Evolutionary conservation across 1,284 basidiomycete genomes (phyloP).

Genomic region (Moesziomyces parantarcticus): DNA sequence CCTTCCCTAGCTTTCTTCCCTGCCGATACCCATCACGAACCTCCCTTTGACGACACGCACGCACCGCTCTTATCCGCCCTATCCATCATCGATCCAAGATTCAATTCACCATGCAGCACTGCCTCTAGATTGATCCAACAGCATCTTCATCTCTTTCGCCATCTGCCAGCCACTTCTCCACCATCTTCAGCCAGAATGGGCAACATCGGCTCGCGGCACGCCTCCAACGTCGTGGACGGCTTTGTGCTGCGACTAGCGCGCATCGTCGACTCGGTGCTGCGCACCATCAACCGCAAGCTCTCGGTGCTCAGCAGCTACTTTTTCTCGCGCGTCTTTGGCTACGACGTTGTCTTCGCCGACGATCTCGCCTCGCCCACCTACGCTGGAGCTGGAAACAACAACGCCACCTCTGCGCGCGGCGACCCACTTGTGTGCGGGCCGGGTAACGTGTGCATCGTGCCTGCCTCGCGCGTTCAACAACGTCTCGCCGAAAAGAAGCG

Average conservation of each 20-base stretch:
- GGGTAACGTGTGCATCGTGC: conserved; percentile 38
- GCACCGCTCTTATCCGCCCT: no score
- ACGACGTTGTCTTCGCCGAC: conserved; percentile 30
- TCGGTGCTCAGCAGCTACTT: conserved; percentile 20
- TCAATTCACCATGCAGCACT: no score
- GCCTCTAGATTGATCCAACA: conserved; percentile 1
- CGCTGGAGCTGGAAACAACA: neutral
- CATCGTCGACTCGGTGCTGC: conserved; percentile 22
- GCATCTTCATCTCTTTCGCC: no score
- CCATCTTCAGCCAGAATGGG: conserved; percentile 17
- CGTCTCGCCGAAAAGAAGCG: conserved; percentile 27
- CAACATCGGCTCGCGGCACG: conserved; percentile 16
- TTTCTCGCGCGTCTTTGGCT: conserved; percentile 31
- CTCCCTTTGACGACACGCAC: no score
- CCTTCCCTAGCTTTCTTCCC: no score
- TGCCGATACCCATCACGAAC: no score
- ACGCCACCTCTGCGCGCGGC: neutral
- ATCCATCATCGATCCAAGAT: no score
- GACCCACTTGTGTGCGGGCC: conserved; percentile 22
- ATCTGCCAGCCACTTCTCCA: neutral
- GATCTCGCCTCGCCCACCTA: conserved; percentile 1
- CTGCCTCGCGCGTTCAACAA: conserved; percentile 14
- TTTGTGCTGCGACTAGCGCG: conserved; percentile 24
- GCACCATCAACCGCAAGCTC: conserved; percentile 29
- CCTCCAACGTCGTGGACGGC: conserved; percentile 22